Conservation (phyloP, 306 rosid genomes). For the Sphenostylis stenocarpa region DNA sequence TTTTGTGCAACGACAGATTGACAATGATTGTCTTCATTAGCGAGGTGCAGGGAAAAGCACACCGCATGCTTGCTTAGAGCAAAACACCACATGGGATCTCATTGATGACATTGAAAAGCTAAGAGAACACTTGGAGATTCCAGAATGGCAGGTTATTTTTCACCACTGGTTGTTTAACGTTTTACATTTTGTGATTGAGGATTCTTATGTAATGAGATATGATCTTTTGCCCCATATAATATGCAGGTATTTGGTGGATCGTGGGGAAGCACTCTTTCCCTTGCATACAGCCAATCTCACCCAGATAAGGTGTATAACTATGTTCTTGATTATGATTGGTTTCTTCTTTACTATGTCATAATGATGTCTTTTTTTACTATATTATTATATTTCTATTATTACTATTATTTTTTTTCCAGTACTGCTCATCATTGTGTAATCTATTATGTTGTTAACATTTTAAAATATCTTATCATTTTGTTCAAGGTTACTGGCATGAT, state of each 20-base stretch:
- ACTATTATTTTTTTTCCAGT: neutral
- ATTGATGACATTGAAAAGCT: conserved; percentile 86
- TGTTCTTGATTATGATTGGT: conserved; percentile 21
- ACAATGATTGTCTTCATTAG: conserved; percentile 45
- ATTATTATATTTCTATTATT: no score
- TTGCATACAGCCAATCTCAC: conserved; percentile 91
- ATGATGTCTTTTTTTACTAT: neutral
- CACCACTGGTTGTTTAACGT: conserved; percentile 15
- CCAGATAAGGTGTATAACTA: conserved; percentile 71
- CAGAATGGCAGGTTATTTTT: conserved; percentile 87
- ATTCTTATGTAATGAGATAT: conserved; percentile 11
- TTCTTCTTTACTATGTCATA: neutral
- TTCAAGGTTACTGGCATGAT: conserved; percentile 82
- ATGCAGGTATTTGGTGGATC: conserved; percentile 94
- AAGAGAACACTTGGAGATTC: conserved; percentile 82
- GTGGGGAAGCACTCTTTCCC: conserved; percentile 96
- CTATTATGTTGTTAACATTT: conserved; percentile 5
- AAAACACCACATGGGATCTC: conserved; percentile 94
- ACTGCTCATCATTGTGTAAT: conserved; percentile 12
- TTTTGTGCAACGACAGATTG: conserved; percentile 1
- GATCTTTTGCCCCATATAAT: conserved; percentile 31
- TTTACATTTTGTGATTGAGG: neutral
- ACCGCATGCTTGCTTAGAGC: conserved; percentile 93
- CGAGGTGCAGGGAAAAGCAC: conserved; percentile 93
- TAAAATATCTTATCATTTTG: conserved; percentile 35